These are phyloP conservation scores for Blastobotrys capitulatus DNA, from an alignment of 1,139 yeast genomes.

Conservation along the genomic window DNA sequence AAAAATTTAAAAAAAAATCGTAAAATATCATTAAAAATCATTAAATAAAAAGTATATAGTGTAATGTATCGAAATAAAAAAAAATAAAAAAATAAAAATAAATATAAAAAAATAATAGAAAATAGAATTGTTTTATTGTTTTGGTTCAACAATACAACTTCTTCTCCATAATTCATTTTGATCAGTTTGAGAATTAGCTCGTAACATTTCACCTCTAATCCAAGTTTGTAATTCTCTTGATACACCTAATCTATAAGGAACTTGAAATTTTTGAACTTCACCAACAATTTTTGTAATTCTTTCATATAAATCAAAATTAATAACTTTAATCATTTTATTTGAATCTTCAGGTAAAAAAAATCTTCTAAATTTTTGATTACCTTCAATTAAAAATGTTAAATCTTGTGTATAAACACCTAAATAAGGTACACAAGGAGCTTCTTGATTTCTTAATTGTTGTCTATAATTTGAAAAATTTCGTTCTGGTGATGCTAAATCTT, in stretches of 20 bases:
- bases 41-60: neutral
- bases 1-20: neutral
- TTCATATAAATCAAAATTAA: slow-evolving; percentile 78
- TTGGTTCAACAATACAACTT: slow-evolving; percentile 35
- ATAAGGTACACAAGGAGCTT: slow-evolving; percentile 78
- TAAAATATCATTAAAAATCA: no score
- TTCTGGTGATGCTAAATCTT: slow-evolving; percentile 73
- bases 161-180: slow-evolving; percentile 36
- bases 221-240: slow-evolving; percentile 30
- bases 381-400: slow-evolving; percentile 81
- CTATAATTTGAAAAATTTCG: slow-evolving; percentile 78
- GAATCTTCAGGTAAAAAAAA: slow-evolving; percentile 16
- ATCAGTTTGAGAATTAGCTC: slow-evolving; percentile 28
- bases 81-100: neutral
- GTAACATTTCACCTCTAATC: slow-evolving; percentile 33
- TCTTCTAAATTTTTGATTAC: slow-evolving; percentile 62
- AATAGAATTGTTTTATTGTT: slow-evolving; percentile 3
- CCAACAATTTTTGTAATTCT: slow-evolving; percentile 70
- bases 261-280: slow-evolving; percentile 75
- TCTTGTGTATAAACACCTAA: slow-evolving; percentile 81
- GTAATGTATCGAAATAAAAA: neutral
- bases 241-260: slow-evolving; percentile 39
- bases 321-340: slow-evolving; percentile 38
- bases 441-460: slow-evolving; percentile 51
- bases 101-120: neutral